Base-by-base conservation (phyloP, 805 yeast genomes). In the Lipomyces anomalus region DNA sequence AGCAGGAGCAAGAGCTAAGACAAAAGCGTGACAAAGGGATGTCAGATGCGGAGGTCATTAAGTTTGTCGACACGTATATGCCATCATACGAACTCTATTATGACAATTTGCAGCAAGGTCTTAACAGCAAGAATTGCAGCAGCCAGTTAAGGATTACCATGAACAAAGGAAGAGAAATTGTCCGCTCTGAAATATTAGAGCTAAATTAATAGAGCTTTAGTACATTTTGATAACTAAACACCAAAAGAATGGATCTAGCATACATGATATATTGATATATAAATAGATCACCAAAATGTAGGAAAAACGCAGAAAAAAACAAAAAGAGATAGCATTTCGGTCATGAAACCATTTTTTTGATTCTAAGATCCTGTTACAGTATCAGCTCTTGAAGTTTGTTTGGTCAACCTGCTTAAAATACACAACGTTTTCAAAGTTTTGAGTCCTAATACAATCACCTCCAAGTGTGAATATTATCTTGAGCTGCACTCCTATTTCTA, bases 1-100 rank as follows among this genome's bases (percentile, higher is more conserved):
- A 87, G 60, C 79, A 75, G 58, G 95, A 87, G 57, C 81, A 80
- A 47, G 73, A 67, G 1, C 64, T 86, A 56, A 69, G 63, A 21
- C 35, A 24, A 29, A 16, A 33, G 18, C 43, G 36, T 1, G 95
- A 95, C 0, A 42, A 56, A 1, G 97, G 97, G 0, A 89, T 92
- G 97, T 65, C 81, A 1, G 92, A 84, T 55, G 70, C 60, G 1
- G 74, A 82, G 56, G 95, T 90, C 4, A 63, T 55, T 6, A 52
- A 52, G 17, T 92, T 92, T 68, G 81, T 90, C 7, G 78, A 82
- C 48, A 73, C 95, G 49, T 90, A 90, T 63, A 82, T 84, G 87
- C 95, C 95, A 1, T 76, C 82, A 30, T 90, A 90, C 57, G 74
- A 77, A 50, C 58, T 89, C 18, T 92, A 84, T 61, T 82, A 77